Base-by-base conservation (phyloP, 148 eudicot genomes). In the Spergularia bocconei region DNA sequence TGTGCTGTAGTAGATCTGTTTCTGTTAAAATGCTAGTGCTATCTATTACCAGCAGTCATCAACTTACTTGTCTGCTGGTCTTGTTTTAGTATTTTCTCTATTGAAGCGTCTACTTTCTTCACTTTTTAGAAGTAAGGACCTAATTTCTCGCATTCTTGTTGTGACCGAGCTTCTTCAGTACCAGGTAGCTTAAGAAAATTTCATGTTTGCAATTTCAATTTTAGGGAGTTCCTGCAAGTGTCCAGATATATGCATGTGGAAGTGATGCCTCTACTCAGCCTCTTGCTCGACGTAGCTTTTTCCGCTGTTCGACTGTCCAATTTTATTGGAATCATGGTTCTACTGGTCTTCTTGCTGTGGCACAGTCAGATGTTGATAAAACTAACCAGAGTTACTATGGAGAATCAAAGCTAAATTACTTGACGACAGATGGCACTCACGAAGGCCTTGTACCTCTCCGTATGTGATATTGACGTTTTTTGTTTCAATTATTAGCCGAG, bases 381-480 rank as follows among this genome's bases (percentile, higher is more conserved):
- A 96, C 98, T 29, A 92, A 92, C 81, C 98, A 96, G 85, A 96
- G 99, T 88, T 92, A 92, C 84, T 96, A 96, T 86, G 99, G 99
- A 75, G 99, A 96, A 68, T 83, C 99, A 80, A 96, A 92, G 84
- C 83, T 96, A 62, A 79, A 89, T 75, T 92, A 96, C 83, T 85
- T 96, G 91, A 91, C 98, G 50, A 85, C 88, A 16, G 98, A 96
- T 84, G 99, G 94, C 73, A 67, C 80, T 74, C 90, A 96, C 76
- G 92, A 91, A 79, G 99, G 97, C 75, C 87, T 91, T 74, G 99
- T 96, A 73, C 88, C 97, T 70, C 97, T 96, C 77, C 85, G 99
- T 96, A 88, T 59, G 89, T 72, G 20, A 44, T 48, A 13, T 65
- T 67, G 21, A 36, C 76, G 41, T 75, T 65, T 64, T 11, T 29